Evolutionary conservation across 495 filamentous ascomycete genomes (phyloP).

Genomic region (Acidomyces sp.): DNA sequence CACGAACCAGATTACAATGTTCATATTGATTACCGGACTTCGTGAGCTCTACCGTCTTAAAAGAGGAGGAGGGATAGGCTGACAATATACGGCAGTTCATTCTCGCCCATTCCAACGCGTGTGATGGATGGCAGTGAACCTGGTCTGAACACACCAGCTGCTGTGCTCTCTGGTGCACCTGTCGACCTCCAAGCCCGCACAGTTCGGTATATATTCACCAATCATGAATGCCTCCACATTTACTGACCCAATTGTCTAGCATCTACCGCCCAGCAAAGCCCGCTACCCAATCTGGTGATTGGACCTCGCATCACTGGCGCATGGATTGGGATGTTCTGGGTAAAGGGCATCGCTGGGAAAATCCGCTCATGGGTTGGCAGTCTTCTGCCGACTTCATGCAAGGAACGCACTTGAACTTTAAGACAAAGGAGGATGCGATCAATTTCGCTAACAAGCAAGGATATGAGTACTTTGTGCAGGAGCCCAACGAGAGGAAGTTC

Average conservation of each 20-base stretch:
- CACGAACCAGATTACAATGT: conserved; percentile 72
- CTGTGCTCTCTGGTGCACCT: conserved; percentile 81
- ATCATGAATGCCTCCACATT: not conserved
- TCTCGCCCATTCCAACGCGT: conserved; percentile 75
- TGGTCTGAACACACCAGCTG: conserved; percentile 59
- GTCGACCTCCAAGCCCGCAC: conserved; percentile 85
- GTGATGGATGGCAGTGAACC: conserved; percentile 86
- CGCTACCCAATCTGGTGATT: conserved; percentile 83
- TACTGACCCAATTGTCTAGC: conserved; percentile 31
- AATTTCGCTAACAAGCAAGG: conserved; percentile 95
- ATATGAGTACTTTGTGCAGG: conserved; percentile 97
- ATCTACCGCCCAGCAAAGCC: conserved; percentile 85
- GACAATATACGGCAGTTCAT: conserved; percentile 42
- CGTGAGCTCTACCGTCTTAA: conserved; percentile 40
- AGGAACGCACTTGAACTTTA: conserved; percentile 80
- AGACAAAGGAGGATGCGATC: conserved; percentile 88
- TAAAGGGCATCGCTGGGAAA: conserved; percentile 93
- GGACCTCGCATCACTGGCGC: conserved; percentile 72
- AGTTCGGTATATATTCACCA: conserved; percentile 53
- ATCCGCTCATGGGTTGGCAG: conserved; percentile 96
- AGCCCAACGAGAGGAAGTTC: conserved; percentile 77
- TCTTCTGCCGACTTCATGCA: conserved; percentile 89
- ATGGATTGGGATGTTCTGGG: conserved; percentile 96
- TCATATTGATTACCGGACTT: conserved; percentile 65
- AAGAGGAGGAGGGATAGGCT: not conserved